Evolutionary conservation across 2,329 filamentous ascomycete species (phyloP).

Genomic region (Beauveria caledonica): DNA sequence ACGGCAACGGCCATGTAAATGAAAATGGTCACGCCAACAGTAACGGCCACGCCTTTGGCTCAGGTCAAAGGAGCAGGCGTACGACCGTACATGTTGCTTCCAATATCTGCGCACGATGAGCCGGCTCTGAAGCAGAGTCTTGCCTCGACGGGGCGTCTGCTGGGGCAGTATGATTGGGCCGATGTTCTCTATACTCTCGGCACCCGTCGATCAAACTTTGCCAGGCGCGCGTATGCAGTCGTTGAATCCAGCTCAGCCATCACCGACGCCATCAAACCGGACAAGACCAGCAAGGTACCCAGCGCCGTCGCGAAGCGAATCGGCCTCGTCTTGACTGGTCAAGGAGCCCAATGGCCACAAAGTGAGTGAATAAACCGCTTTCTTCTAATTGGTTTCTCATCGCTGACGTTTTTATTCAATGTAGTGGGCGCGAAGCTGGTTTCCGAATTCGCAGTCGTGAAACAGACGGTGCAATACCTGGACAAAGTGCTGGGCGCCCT

Average conservation of each 20-base stretch:
- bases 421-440: neutral
- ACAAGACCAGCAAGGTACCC: neutral
- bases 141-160: neutral
- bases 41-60: neutral
- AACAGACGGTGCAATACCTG: neutral
- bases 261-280: neutral
- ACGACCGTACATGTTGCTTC: neutral
- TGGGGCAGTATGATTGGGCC: neutral
- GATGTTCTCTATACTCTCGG: neutral
- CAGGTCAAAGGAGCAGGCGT: neutral
- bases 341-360: slow-evolving; percentile 22
- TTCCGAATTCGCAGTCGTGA: neutral
- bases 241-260: neutral
- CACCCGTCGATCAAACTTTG: neutral
- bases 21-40: neutral
- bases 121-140: neutral
- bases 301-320: neutral
- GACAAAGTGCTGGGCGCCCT: neutral
- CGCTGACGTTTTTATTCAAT: neutral
- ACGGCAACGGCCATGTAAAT: neutral
- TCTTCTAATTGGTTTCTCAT: slow-evolving; percentile 17
- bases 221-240: neutral
- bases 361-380: slow-evolving; percentile 18
- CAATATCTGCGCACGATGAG: neutral
- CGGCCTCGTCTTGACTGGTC: slow-evolving; percentile 23